A percentile compares a stretch with the other conserved stretches of the same genome.
Evolutionary conservation across 2,329 filamentous ascomycete species (phyloP).

Genomic region (Lecanoromycetidae sp.): DNA sequence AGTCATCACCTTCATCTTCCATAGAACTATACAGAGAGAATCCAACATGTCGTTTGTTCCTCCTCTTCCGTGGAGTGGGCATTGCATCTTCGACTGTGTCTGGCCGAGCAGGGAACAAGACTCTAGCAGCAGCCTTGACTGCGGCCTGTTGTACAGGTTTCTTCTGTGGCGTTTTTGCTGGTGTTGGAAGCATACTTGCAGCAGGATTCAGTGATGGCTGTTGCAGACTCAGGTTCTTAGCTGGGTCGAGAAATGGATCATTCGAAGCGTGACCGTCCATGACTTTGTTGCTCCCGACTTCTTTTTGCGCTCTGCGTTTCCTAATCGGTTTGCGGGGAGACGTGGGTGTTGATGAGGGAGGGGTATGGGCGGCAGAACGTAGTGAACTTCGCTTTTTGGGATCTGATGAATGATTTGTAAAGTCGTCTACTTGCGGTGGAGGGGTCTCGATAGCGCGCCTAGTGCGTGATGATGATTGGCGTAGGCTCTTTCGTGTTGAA

Average conservation of each 20-base stretch:
- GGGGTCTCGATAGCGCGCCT: conserved; percentile 15
- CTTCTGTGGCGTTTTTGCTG: conserved; percentile 50
- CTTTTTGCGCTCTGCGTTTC: conserved; percentile 9
- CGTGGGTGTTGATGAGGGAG: conserved; percentile 17
- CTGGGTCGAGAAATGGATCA: not conserved
- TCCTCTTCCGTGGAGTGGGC: conserved; percentile 39
- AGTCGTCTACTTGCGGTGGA: conserved; percentile 3
- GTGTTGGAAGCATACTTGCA: conserved; percentile 45
- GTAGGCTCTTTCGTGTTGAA: conserved; percentile 30
- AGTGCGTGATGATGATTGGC: conserved; percentile 17
- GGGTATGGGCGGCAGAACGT: conserved; percentile 2
- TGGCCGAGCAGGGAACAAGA: conserved; percentile 40
- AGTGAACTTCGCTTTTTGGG: conserved; percentile 1
- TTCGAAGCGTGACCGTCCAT: not conserved
- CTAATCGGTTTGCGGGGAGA: conserved; percentile 15
- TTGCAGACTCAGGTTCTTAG: not conserved
- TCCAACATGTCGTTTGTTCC: conserved; percentile 33
- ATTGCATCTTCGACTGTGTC: conserved; percentile 35
- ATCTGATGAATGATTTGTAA: not conserved
- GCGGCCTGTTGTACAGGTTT: conserved; percentile 32
- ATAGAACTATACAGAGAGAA: conserved; percentile 35
- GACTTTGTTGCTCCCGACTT: conserved; percentile 16
- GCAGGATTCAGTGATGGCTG: conserved; percentile 21
- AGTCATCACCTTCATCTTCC: conserved; percentile 24
- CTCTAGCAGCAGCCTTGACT: conserved; percentile 39